Base-by-base conservation (phyloP, 345 rosid genomes). In the Kandelia obovata region DNA sequence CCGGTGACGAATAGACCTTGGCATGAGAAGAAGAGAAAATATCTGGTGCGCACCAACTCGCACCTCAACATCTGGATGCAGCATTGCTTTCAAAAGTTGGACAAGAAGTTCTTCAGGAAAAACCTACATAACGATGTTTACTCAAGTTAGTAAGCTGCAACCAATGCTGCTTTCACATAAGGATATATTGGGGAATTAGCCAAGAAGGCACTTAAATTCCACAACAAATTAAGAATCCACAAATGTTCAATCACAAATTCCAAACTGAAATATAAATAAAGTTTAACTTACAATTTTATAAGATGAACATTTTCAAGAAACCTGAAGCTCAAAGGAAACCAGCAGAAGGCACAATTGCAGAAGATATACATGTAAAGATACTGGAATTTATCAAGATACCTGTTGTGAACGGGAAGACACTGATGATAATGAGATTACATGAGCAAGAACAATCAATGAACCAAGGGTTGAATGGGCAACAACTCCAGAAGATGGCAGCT, bases 21-120 rank as follows among this genome's bases (percentile, higher is more conserved):
- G 89, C 79, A 83, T 75, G 43, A 95, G 90, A 82, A 95, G 88
- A 76, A 82, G 78, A 0, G 98, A 90, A 82, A 92, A 88, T 78
- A 92, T 85, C 67, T 84, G 92, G 77, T 90, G 99, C 1, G 87
- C 97, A 71, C 91, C 94, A 46, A 89, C 91, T 35, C 98, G 97
- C 34, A 85, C 92, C 78, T 86, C 92, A 57, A 87, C 75, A 72
- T 88, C 88, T 59, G 98, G 86, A 84, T 92, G 97, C 77, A 95
- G 71, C 96, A 92, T 92, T 76, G 81, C 92, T 73, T 80, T 88
- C 77, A 95, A 73, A 75, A 95, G 90, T 61, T 90, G 96, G 68
- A 80, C 83, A 67, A 92, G 94, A 73, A 92, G 91, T 58, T 82
- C 72, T 53, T 92, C 99, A 0, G 98, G 99, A 69, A 95, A 92